These are phyloP conservation scores for Cyphellophora attinorum DNA, from an alignment of 2,329 filamentous ascomycete species.

Conservation along the genomic window DNA sequence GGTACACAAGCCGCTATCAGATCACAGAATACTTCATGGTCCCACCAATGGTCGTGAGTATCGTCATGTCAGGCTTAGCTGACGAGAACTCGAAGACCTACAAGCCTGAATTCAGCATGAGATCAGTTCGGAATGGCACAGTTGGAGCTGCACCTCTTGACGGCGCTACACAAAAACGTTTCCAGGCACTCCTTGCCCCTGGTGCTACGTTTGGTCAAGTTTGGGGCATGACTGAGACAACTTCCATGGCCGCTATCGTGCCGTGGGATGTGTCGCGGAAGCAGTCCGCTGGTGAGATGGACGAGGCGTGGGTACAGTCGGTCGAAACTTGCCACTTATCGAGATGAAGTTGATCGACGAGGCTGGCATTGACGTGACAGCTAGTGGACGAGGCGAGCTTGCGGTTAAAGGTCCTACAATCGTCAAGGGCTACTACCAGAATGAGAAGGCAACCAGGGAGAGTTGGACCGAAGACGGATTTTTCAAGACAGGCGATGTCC, in stretches of 20 bases:
- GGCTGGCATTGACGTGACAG: conserved; percentile 44
- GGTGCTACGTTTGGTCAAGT: conserved; percentile 36
- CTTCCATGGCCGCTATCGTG: conserved; percentile 25
- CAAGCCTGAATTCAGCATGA: conserved; percentile 20
- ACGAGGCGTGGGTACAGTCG: conserved; percentile 41
- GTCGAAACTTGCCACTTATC: conserved; percentile 29
- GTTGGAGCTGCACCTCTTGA: conserved; percentile 42
- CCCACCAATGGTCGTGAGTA: conserved; percentile 32
- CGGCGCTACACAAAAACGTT: conserved; percentile 26
- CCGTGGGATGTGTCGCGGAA: conserved; percentile 22
- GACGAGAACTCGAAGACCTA: conserved; percentile 13
- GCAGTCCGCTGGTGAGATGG: conserved; percentile 24
- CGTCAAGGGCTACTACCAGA: conserved; percentile 28
- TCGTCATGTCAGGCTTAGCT: conserved; percentile 16
- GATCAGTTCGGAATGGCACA: conserved; percentile 32
- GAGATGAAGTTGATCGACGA: conserved; percentile 43
- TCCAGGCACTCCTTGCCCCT: conserved; percentile 30
- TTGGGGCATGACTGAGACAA: conserved; percentile 46
- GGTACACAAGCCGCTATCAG: conserved; percentile 5
- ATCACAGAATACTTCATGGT: conserved; percentile 19
- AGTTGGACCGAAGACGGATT: conserved; percentile 38
- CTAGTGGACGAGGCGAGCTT: conserved; percentile 39
- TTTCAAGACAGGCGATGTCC: conserved; percentile 50
- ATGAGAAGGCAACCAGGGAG: conserved; percentile 22
- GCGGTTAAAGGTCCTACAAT: conserved; percentile 31